These are phyloP conservation scores for Mycosphaerella sp. DNA, from an alignment of 2,329 filamentous ascomycete genomes.

Conservation along the genomic window DNA sequence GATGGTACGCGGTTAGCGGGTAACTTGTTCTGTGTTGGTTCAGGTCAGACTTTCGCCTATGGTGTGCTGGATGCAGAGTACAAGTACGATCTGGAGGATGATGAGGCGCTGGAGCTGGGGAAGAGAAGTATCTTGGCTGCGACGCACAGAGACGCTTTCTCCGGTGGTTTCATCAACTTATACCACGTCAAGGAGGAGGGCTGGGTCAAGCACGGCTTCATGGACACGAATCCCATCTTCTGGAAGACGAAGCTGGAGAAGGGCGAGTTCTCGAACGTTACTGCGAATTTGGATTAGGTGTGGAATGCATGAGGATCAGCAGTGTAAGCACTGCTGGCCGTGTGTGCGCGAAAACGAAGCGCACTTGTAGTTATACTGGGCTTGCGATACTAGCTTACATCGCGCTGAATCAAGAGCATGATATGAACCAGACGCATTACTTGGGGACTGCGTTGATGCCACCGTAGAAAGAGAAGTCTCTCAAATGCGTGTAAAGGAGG, in stretches of 20 bases:
- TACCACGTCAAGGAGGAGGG: constrained; percentile 99
- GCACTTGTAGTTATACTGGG: constrained; percentile 19
- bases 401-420: constrained; percentile 7
- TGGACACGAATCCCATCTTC: constrained; percentile 97
- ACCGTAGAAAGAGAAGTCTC: too few relatives aligned
- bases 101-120: constrained; percentile 87
- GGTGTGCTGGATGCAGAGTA: constrained; percentile 97
- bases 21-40: constrained; percentile 97
- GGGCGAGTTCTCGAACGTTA: constrained; percentile 97
- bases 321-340: neutral
- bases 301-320: constrained; percentile 3
- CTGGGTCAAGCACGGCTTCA: constrained; percentile 99
- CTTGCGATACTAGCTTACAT: constrained; percentile 17
- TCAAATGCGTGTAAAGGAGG: too few relatives aligned
- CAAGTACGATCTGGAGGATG: constrained; percentile 75
- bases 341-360: neutral
- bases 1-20: constrained; percentile 89
- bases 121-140: constrained; percentile 89
- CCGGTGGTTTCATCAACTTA: constrained; percentile 95
- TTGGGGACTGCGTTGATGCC: neutral
- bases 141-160: constrained; percentile 97
- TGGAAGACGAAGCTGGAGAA: constrained; percentile 99
- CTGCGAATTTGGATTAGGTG: constrained; percentile 55
- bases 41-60: constrained; percentile 97
- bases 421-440: neutral